Base-by-base conservation (phyloP, 495 filamentous ascomycete species). In the Sordaria brevicollis region DNA sequence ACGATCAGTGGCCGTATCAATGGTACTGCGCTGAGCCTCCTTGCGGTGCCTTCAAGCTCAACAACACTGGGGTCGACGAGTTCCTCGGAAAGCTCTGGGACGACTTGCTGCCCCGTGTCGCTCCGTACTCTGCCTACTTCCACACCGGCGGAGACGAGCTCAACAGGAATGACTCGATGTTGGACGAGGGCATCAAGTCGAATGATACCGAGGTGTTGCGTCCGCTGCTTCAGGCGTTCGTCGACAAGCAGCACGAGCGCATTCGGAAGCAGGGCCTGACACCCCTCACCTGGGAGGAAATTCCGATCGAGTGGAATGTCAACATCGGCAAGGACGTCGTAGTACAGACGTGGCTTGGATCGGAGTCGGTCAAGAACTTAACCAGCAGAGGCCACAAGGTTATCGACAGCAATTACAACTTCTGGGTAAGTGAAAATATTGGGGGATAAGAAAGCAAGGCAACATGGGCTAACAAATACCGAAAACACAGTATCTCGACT, bases 71-170 rank as follows among this genome's bases (percentile, higher is more conserved):
- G 1, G 92, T 94, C 5, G 81, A 90, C 69, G 73, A 77, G 33
- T 94, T 94, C 76, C 77, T 94, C 21, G 84, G 87, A n/a, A 89
- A 76, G 35, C 79, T 95, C 41, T 88, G 90, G 74, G 80, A 80
- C 33, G 92, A 95, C 74, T 74, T 95, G 19, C 78, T 94, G n/a
- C 91, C 92, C 17, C 84, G 92, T 19, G 70, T 93, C 4, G 79
- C 78, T 11, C 88, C 88, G 0, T 90, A 91, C 75, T 82, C 86
- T 19, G 78, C 85, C 8, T 93, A 92, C 74, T 93, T 92, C 82
- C 92, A 95, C 78, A 91, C 90, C 1, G 92, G 92, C 39, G 92
- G 92, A 43, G 92, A 95, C 75, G 92, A 94, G 78, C 86, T 94
- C 38, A 93, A 94, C 78, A 79, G 79, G 62, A 89, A 92, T 71